Percentiles rank a stretch among this genome's conserved stretches.
Conservation (phyloP, 208 protist species). For the Entamoeba dispar region DNA sequence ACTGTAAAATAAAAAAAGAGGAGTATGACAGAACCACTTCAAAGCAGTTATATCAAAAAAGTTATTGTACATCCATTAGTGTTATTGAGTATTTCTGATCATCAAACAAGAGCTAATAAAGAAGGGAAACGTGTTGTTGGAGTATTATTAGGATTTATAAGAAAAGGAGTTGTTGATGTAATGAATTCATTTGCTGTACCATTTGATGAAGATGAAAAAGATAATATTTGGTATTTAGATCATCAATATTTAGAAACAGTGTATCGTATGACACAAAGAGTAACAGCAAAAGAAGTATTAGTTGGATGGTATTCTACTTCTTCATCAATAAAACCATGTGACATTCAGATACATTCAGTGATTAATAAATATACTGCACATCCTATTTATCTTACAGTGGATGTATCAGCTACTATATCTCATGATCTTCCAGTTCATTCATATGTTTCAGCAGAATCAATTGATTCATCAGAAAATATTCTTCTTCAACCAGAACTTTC, state of each 20-base stretch:
- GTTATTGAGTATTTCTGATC: constrained; percentile 87
- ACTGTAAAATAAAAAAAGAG: neutral
- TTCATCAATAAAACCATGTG: neutral
- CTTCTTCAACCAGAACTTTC: constrained; percentile 41
- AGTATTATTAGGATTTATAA: constrained; percentile 57
- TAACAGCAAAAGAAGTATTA: constrained; percentile 45
- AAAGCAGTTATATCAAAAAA: constrained; percentile 1
- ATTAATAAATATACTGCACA: constrained; percentile 12
- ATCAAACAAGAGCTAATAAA: constrained; percentile 58
- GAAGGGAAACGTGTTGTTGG: constrained; percentile 78
- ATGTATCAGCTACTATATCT: neutral
- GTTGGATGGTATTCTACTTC: constrained; percentile 11
- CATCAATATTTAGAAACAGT: constrained; percentile 75
- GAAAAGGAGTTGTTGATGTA: constrained; percentile 51
- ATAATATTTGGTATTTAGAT: constrained; percentile 94
- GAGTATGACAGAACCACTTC: neutral
- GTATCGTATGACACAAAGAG: constrained; percentile 90
- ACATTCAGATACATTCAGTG: constrained; percentile 14
- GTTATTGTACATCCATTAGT: constrained; percentile 91
- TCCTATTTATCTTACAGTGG: neutral
- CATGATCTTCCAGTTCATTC: neutral
- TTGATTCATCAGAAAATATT: neutral
- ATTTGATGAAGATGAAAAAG: constrained; percentile 89
- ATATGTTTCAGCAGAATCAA: neutral
- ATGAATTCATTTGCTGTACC: constrained; percentile 88